Conservation (phyloP, 2,329 filamentous ascomycete species). For the Teratosphaeria nubilosa region DNA sequence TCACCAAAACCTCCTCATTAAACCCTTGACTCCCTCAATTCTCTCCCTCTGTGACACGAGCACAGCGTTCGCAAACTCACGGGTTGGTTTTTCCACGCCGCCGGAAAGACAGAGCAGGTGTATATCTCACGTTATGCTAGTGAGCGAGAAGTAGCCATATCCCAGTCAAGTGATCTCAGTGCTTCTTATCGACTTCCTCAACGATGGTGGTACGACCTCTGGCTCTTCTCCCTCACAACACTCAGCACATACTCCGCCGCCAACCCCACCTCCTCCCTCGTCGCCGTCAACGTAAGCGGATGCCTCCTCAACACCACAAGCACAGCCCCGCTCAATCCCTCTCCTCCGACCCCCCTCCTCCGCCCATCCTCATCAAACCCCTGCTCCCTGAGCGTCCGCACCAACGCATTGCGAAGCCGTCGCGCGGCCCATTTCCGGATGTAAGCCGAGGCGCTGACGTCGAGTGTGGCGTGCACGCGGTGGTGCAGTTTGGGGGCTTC, state of each 20-base stretch:
- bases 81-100: background rate
- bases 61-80: background rate
- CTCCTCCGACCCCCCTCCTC: background rate
- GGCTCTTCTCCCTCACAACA: background rate
- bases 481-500: slow-evolving; percentile 36
- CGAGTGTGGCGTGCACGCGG: slow-evolving; percentile 28
- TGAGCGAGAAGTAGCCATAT: background rate
- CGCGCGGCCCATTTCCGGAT: slow-evolving; percentile 38
- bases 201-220: too few relatives aligned
- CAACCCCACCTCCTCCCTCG: slow-evolving; percentile 8
- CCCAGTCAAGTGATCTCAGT: too few relatives aligned
- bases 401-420: slow-evolving; percentile 27
- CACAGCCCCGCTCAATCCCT: slow-evolving; percentile 1
- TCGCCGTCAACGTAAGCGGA: slow-evolving; percentile 10
- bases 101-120: background rate
- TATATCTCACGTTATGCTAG: background rate
- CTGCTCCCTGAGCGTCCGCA: background rate
- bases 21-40: too few relatives aligned
- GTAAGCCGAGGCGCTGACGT: slow-evolving; percentile 29
- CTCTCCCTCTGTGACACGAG: background rate
- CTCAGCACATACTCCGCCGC: background rate
- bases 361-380: background rate
- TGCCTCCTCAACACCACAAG: slow-evolving; percentile 9
- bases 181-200: too few relatives aligned
- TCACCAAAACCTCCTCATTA: too few relatives aligned